Conservation (phyloP, 2,329 filamentous ascomycete genomes). For the Pseudocercospora vitis region DNA sequence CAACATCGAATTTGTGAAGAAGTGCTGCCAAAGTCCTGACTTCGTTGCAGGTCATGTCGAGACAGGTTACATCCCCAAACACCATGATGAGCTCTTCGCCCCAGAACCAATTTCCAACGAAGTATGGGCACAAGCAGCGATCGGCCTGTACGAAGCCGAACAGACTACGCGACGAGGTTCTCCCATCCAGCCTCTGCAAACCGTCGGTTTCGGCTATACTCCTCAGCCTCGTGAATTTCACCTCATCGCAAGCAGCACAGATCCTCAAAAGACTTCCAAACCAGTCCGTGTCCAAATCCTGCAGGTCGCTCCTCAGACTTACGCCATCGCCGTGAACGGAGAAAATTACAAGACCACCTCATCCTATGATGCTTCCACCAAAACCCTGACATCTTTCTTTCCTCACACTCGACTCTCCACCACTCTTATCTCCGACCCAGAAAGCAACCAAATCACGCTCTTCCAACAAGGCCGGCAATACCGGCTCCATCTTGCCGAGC, state of each 20-base stretch:
- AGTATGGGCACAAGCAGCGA: constrained; percentile 80
- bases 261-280: constrained; percentile 43
- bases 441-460: constrained; percentile 62
- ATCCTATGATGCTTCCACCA: constrained; percentile 46
- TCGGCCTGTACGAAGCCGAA: constrained; percentile 59
- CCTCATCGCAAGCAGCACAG: constrained; percentile 50
- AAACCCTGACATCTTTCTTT: constrained; percentile 71
- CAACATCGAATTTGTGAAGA: constrained; percentile 95
- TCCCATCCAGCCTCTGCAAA: constrained; percentile 33
- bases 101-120: constrained; percentile 62
- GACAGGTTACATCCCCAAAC: constrained; percentile 93
- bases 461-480: constrained; percentile 70
- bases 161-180: constrained; percentile 48
- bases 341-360: constrained; percentile 40
- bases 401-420: constrained; percentile 76
- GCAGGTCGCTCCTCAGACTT: constrained; percentile 52
- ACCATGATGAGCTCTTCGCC: constrained; percentile 74
- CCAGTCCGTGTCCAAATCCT: constrained; percentile 47
- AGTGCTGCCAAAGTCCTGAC: constrained; percentile 74
- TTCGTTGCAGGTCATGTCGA: constrained; percentile 89
- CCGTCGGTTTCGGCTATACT: constrained; percentile 59
- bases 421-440: constrained; percentile 66
- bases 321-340: constrained; percentile 51
- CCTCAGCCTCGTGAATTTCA: constrained; percentile 63
- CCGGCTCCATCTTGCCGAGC: constrained; percentile 56